phyloP scores from a whole-genome alignment of 495 filamentous ascomycete genomes.

The Aspergillus baeticus region DNA sequence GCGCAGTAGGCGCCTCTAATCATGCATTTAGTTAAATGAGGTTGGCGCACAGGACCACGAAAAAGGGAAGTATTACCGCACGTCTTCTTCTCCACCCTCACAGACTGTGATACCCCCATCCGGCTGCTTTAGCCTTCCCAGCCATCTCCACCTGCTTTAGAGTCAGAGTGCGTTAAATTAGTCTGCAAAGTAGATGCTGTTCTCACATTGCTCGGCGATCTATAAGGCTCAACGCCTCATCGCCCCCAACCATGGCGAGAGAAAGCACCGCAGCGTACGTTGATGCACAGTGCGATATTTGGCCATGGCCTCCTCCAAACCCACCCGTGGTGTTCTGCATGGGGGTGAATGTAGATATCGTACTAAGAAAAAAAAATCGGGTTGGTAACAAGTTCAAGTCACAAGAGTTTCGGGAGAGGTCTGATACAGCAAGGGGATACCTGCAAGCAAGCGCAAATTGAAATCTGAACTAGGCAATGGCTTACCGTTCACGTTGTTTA shows the following conservation, averaged over 20 bases:
- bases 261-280: constrained; percentile 81
- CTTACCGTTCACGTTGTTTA: constrained; percentile 62
- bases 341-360: constrained; percentile 68
- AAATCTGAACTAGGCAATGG: constrained; percentile 7
- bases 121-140: constrained; percentile 76
- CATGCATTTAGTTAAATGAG: constrained; percentile 16
- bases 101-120: constrained; percentile 83
- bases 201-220: constrained; percentile 75
- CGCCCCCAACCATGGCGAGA: constrained; percentile 71
- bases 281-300: constrained; percentile 82
- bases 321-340: constrained; percentile 84
- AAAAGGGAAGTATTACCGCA: constrained; percentile 58
- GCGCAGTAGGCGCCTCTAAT: constrained; percentile 85
- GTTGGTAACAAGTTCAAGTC: too few species aligned
- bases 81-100: constrained; percentile 84
- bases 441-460: constrained; percentile 5
- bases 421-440: neutral
- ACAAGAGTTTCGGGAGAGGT: neutral
- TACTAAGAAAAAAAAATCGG: constrained; percentile 41
- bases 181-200: constrained; percentile 3
- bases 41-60: neutral
- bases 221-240: constrained; percentile 69
- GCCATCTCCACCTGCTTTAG: constrained; percentile 69
- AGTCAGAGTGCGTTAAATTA: constrained; percentile 18
- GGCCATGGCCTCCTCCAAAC: constrained; percentile 92